Evolutionary conservation across 2,329 filamentous ascomycete genomes (phyloP), one percentile per base, ranked within the genome.

Genomic region (Moelleriella libera): DNA sequence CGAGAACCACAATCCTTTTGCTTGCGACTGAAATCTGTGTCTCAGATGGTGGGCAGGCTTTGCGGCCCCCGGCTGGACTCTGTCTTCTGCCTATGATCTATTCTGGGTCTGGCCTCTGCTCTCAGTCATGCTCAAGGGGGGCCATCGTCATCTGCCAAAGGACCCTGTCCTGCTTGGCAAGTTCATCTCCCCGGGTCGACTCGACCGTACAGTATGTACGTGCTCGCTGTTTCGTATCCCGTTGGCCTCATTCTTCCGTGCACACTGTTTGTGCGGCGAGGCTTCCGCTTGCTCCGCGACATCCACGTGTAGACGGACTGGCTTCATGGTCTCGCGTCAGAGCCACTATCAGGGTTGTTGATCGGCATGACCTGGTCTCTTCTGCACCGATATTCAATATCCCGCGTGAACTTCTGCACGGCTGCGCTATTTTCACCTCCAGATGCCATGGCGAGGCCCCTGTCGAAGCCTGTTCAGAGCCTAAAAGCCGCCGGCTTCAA

Each of bases 331-430:
- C 32, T 37, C 32, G 32, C 32, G 8, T 3, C 8, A 30, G 11
- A 31, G 28, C 39, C 47, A 39, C 14, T 40, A 37, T 43, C 44
- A 7, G 31, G 44, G 47, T 28, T 48, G 30, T 43, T 49, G 47
- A 46, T 47, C 45, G 45, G 45, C 41, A 28, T 32, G 41, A 40
- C 31, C 47, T 30, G 21, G n/a, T 43, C 31, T 12, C 21, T 39
- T 44, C 45, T 37, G 21, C 29, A 8, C n/a, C 12, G 30, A 31
- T 29, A n/a, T 28, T 45, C n/a, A 37, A 6, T n/a, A 45, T 29
- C 31, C 34, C 12, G 32, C 32, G 21, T 21, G 21, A 21, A 21
- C 2, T 21, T 21, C 21, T 21, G 21, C 21, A 21, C 21, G 21
- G 21, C 21, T 21, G 21, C 21, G 21, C 21, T 21, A 21, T 21